A percentile compares a stretch with the other conserved stretches of the same genome.
Evolutionary conservation across 768 basidiomycete genomes (phyloP).

Genomic region (Naganishia randhawae): DNA sequence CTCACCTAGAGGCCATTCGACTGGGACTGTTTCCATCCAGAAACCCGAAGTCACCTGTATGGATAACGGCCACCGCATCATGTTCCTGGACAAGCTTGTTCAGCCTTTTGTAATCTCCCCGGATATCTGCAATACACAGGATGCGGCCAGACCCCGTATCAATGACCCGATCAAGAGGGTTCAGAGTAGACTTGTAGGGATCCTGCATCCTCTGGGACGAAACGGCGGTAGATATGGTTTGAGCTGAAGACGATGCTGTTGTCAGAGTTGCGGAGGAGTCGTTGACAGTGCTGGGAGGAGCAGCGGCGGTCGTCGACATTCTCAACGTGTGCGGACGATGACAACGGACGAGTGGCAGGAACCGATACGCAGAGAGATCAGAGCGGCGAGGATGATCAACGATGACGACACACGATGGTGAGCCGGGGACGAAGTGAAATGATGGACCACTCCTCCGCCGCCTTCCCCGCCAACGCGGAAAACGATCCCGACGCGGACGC

Average conservation of each 20-base stretch:
- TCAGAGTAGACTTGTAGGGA: not conserved
- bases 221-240: conserved; percentile 19
- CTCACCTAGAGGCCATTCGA: conserved; percentile 79
- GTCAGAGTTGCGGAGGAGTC: conserved; percentile 6
- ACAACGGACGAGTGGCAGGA: no score
- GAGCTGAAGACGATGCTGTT: conserved; percentile 16
- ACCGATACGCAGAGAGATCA: no score
- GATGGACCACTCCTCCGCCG: no score
- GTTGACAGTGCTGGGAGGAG: conserved; percentile 3
- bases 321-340: no score
- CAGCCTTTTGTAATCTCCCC: conserved; percentile 62
- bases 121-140: conserved; percentile 82
- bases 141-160: conserved; percentile 62
- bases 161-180: conserved; percentile 21
- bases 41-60: conserved; percentile 99
- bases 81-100: conserved; percentile 85
- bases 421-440: no score
- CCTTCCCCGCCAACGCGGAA: no score
- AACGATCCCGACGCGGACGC: no score
- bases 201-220: conserved; percentile 14
- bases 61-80: conserved; percentile 86
- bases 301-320: not conserved
- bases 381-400: no score
- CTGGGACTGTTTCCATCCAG: conserved; percentile 78
- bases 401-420: no score